phyloP scores from a whole-genome alignment of 495 filamentous ascomycete species.

The Penicillium macrosclerotiorum region DNA sequence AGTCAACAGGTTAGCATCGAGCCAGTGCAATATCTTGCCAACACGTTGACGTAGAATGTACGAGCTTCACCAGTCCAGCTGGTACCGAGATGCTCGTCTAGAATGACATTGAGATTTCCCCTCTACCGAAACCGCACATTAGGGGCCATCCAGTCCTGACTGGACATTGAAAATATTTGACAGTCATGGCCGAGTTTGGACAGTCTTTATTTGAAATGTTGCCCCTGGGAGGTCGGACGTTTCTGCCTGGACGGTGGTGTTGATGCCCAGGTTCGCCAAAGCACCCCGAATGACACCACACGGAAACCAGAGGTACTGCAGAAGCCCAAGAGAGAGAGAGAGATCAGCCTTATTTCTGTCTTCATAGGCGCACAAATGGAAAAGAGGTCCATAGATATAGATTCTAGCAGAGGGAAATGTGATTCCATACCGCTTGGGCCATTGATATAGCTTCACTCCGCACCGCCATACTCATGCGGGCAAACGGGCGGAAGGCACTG shows the following conservation, averaged over 20 bases:
- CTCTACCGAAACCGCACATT: too few species aligned
- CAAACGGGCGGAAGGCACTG: constrained; percentile 84
- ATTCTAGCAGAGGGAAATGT: background rate
- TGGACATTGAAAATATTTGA: too few species aligned
- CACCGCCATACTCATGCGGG: constrained; percentile 77
- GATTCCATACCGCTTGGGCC: constrained; percentile 74
- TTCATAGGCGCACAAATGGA: too few species aligned
- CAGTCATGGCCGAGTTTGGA: constrained; percentile 54
- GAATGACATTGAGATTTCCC: background rate
- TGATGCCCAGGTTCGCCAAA: constrained; percentile 83
- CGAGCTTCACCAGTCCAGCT: constrained; percentile 11
- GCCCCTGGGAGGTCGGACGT: constrained; percentile 80
- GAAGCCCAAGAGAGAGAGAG: background rate
- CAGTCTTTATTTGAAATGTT: constrained; percentile 94
- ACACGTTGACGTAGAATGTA: too few species aligned
- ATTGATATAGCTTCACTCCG: constrained; percentile 66
- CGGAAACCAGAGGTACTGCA: constrained; percentile 96
- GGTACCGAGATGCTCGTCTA: too few species aligned
- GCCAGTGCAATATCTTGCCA: too few species aligned
- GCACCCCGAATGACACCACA: constrained; percentile 88
- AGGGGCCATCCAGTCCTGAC: constrained; percentile 12
- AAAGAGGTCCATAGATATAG: too few species aligned
- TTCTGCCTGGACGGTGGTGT: constrained; percentile 87
- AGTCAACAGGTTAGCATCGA: too few species aligned
- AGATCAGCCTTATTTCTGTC: too few species aligned